Percentiles rank a stretch among this genome's conserved stretches.
phyloP scores from a whole-genome alignment of 148 eudicot species.

The Mesembryanthemum crystallinum region DNA sequence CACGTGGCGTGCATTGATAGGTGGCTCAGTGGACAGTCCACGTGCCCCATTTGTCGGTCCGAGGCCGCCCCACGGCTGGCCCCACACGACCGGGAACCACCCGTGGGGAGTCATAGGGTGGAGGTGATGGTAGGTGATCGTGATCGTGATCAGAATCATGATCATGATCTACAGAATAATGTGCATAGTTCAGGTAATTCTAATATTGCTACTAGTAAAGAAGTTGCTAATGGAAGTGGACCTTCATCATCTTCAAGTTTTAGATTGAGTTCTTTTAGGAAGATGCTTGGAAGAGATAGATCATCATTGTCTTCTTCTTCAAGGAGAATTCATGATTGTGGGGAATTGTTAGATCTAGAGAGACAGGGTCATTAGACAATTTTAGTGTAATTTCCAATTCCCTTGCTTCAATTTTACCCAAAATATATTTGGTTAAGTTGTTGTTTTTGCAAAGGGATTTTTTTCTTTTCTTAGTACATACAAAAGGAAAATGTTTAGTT shows the following conservation, averaged over 20 bases:
- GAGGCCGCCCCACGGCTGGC: conserved; percentile 38
- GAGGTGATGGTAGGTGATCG: conserved; percentile 17
- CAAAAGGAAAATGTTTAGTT: too few species aligned
- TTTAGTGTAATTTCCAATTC: background rate
- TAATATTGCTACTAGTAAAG: conserved; percentile 5
- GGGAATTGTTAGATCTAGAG: conserved; percentile 40
- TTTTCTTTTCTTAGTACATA: too few species aligned
- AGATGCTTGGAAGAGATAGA: conserved; percentile 49
- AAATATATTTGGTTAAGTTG: background rate
- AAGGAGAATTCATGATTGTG: conserved; percentile 30
- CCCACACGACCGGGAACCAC: conserved; percentile 38
- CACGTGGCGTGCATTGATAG: conserved; percentile 58
- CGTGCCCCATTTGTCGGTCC: conserved; percentile 62
- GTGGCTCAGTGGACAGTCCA: conserved; percentile 46
- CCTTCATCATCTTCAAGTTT: conserved; percentile 36
- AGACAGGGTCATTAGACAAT: conserved; percentile 32
- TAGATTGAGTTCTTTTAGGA: conserved; percentile 56
- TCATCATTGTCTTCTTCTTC: conserved; percentile 32
- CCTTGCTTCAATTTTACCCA: background rate
- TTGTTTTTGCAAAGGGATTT: background rate
- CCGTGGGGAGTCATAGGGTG: conserved; percentile 27
- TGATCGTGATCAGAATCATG: background rate
- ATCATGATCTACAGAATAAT: background rate
- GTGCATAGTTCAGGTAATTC: background rate
- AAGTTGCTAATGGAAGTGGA: background rate